A percentile compares a stretch with the other conserved stretches of the same genome.
Conservation (phyloP, 139 green algal genomes). For the Chlorella vulgaris region DNA sequence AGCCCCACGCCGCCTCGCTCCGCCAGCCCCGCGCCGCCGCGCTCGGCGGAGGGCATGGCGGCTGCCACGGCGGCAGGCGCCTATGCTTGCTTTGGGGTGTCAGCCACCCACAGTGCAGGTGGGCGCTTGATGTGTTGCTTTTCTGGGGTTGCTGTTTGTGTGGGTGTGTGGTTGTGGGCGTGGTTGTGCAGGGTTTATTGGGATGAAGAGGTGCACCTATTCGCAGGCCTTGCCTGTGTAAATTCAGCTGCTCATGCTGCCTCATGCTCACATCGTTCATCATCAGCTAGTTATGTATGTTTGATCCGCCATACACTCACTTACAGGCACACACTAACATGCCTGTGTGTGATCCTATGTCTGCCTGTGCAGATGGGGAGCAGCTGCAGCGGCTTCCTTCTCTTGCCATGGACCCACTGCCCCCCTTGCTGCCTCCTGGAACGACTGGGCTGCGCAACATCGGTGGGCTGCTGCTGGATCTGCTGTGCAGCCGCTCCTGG, state of each 20-base stretch:
- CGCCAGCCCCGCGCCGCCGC: background rate
- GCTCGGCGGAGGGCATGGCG: background rate
- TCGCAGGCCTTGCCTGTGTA: too few relatives aligned
- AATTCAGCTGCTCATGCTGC: background rate
- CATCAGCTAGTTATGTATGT: too few relatives aligned
- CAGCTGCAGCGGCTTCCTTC: background rate
- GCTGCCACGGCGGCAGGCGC: background rate
- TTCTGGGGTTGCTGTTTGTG: background rate
- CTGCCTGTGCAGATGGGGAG: background rate
- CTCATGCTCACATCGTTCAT: too few relatives aligned
- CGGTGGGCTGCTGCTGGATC: background rate
- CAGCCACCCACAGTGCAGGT: background rate
- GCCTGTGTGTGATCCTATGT: background rate
- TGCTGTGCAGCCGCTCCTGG: background rate
- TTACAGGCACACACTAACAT: too few relatives aligned
- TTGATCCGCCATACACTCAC: too few relatives aligned
- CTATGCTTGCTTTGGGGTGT: constrained; percentile 14
- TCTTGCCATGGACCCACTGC: background rate
- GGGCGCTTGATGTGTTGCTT: too few relatives aligned
- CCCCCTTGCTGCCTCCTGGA: constrained; percentile 3
- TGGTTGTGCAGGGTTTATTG: background rate
- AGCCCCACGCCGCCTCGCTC: background rate
- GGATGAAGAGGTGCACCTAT: too few relatives aligned
- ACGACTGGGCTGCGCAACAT: constrained; percentile 48
- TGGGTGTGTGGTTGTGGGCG: background rate